Conservation (phyloP, 352 stramenopile genomes). For the Peronosclerospora sorghi region DNA sequence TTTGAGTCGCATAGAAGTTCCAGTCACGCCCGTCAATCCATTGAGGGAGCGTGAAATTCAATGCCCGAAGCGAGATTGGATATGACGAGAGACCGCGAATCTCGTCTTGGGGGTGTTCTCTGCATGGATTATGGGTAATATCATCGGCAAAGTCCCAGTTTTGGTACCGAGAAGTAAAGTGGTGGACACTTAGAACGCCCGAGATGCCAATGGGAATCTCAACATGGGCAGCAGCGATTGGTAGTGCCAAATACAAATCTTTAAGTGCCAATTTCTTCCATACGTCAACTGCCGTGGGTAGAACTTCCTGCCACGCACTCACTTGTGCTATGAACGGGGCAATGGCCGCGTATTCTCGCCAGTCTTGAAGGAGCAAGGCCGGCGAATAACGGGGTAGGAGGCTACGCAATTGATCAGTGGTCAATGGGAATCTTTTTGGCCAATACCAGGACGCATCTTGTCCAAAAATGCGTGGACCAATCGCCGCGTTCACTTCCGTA, state of each 20-base stretch:
- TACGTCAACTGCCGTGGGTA: constrained; percentile 36
- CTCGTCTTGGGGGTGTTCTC: constrained; percentile 18
- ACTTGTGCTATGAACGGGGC: constrained; percentile 62
- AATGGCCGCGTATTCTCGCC: constrained; percentile 61
- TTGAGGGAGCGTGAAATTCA: constrained; percentile 62
- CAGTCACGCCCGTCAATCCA: constrained; percentile 72
- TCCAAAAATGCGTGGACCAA: constrained; percentile 47
- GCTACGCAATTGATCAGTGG: constrained; percentile 19
- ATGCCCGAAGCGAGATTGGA: constrained; percentile 56
- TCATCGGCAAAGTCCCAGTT: constrained; percentile 84
- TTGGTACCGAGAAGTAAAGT: constrained; percentile 75
- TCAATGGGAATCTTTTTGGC: constrained; percentile 35
- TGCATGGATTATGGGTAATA: constrained; percentile 64
- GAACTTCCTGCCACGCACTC: constrained; percentile 28
- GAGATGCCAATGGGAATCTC: constrained; percentile 45
- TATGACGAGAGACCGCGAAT: constrained; percentile 55
- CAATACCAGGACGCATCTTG: constrained; percentile 79
- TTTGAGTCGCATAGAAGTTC: constrained; percentile 52
- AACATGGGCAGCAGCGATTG: constrained; percentile 56
- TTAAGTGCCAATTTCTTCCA: constrained; percentile 39
- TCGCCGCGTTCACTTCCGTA: constrained; percentile 48
- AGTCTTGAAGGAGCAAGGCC: constrained; percentile 38
- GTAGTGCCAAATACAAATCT: constrained; percentile 55
- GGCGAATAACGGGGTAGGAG: constrained; percentile 35
- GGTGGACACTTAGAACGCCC: constrained; percentile 58